Evolutionary conservation across 2,329 filamentous ascomycete species (phyloP), one percentile per base, ranked within the genome.

Genomic region (Pyrenophora graminea): DNA sequence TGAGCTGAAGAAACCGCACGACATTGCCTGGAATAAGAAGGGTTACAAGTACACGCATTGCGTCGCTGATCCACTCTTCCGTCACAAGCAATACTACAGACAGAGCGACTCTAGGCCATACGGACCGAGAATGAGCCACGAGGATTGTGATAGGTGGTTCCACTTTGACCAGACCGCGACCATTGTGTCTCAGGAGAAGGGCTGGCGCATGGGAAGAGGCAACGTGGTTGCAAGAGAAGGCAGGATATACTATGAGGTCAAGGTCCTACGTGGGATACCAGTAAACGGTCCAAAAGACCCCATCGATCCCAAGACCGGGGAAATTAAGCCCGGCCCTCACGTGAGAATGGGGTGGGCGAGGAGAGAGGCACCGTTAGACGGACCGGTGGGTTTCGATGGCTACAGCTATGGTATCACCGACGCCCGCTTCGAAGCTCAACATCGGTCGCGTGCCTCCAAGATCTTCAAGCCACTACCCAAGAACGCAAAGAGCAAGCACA

Each of bases 391-490:
- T 1, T 94, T 91, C 61, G 90, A 95, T 68, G 89, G 89, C 36
- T 97, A 97, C 76, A 96, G 92, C 68, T 97, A 97, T 70, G 93
- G 90, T 39, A 84, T 97, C 50, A 88, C 92, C 37, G 94, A 99
- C 67, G 87, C 92, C 19, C 84, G 88, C 27, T 94, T 94, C 17
- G 91, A 97, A 71, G 93, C 93, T 55, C 89, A 96, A 45, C 91
- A 94, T 77, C 91, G 94, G 79, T 97, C 92, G 57, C 86, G 93
- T 41, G 91, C 92, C n/a, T 91, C 91, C 68, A 89, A 92, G 60
- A 93, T 96, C 74, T 92, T 74, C 66, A 74, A 74, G 31, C 68
- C 69, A 0, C 59, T 73, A 1, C 66, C 75, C 10, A 75, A 74
- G 32, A 64, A 67, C 39, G 64, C 67, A 3, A 74, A 74, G 53